phyloP scores from a whole-genome alignment of 2,329 filamentous ascomycete genomes.

The Pseudodiploospora longispora region DNA sequence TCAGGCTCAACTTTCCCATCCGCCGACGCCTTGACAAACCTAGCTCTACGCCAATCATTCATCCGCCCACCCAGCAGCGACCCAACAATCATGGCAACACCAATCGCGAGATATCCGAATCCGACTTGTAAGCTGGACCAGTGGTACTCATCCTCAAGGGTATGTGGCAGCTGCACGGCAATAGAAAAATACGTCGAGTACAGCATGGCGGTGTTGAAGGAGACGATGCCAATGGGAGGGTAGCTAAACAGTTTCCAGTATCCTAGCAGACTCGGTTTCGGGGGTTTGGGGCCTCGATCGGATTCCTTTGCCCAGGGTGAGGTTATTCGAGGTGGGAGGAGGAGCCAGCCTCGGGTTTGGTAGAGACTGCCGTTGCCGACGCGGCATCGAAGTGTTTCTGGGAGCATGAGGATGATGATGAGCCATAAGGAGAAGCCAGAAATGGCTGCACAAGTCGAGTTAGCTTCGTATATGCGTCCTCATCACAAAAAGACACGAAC shows the following conservation, averaged over 20 bases:
- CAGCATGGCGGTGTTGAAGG: slow-evolving; percentile 24
- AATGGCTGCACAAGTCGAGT: slow-evolving; percentile 14
- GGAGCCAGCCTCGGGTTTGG: slow-evolving; percentile 9
- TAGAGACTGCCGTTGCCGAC: slow-evolving; percentile 33
- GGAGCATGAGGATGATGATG: slow-evolving; percentile 27
- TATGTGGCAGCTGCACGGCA: slow-evolving; percentile 20
- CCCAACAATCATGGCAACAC: slow-evolving; percentile 19
- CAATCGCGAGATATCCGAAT: slow-evolving; percentile 25
- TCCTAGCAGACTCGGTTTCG: slow-evolving; percentile 18
- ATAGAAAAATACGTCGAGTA: slow-evolving; percentile 26
- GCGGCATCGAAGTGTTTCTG: slow-evolving; percentile 35
- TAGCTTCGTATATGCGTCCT: neutral
- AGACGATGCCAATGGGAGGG: slow-evolving; percentile 24
- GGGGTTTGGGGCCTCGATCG: slow-evolving; percentile 18
- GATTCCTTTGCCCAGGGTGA: slow-evolving; percentile 16
- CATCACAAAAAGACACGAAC: slow-evolving; percentile 4
- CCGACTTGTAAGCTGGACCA: slow-evolving; percentile 26
- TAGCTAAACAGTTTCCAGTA: slow-evolving; percentile 23
- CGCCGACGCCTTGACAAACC: slow-evolving; percentile 7
- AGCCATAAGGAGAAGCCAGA: slow-evolving; percentile 21
- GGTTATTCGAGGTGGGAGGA: slow-evolving; percentile 14
- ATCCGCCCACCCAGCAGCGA: slow-evolving; percentile 29
- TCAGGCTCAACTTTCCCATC: slow-evolving; percentile 24
- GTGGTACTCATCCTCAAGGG: slow-evolving; percentile 22
- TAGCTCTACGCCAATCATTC: slow-evolving; percentile 27